Base-by-base conservation (phyloP, 2,329 filamentous ascomycete species). In the Ophidiomyces ophidiicola region DNA sequence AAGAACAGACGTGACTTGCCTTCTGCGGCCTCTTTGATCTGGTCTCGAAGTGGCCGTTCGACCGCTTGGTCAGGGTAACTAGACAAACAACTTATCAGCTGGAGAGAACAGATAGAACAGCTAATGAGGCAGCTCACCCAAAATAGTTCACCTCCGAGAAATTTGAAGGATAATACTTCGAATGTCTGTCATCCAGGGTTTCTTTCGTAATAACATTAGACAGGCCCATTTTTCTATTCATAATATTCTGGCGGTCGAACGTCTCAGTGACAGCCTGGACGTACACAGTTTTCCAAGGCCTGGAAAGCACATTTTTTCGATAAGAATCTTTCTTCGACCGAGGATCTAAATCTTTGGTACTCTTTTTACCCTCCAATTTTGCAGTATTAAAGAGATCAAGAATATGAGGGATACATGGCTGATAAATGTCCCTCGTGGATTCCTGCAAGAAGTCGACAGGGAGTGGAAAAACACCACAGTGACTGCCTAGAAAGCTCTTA, bases 71-170 rank as follows among this genome's bases (percentile, higher is more conserved):
- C 65, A 3, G 62, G 52, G 40, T 50, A 59, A 19, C 53, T 55
- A 23, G n/a, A 14, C 6, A n/a, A 36, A 19, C 17, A 19, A 15
- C 18, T 11, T 12, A 28, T 47, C 19, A 47, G 41, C 15, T 20
- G 23, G 18, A 32, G 18, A 19, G 28, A 12, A 17, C 21, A 14
- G 3, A 10, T 6, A n/a, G 7, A 24, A 19, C 41, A 19, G 6
- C 1, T 4, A 12, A 7, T 39, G 10, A 31, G 49, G 36, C n/a
- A 49, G 28, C 52, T 36, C 44, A 64, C 42, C 64, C 64, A 46
- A 66, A 67, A 42, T 67, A 67, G 44, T 67, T 67, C 41, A 57
- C 48, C 37, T 57, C 52, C 43, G 53, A 36, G 19, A 52, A 36
- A 42, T 42, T 47, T 45, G 58, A 43, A 31, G 45, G 45, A 36